These are phyloP conservation scores for Leccinum insigne DNA, from an alignment of 1,284 basidiomycete genomes.

Conservation along the genomic window DNA sequence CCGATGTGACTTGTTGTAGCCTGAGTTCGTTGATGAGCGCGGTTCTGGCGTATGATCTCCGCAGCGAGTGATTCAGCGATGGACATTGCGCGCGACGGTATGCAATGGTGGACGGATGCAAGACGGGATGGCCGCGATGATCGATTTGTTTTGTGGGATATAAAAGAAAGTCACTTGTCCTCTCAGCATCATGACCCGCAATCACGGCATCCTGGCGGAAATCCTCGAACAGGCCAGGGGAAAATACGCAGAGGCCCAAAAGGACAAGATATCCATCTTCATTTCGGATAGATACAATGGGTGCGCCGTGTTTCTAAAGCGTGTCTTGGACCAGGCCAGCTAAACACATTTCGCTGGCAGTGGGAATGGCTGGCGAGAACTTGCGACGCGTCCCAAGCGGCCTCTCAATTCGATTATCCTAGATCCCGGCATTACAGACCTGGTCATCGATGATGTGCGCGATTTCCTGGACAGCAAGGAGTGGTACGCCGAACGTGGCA, in stretches of 20 bases:
- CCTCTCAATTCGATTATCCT: conserved; percentile 65
- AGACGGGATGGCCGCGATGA: too few relatives aligned
- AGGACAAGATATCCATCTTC: conserved; percentile 56
- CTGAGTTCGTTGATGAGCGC: conserved; percentile 60
- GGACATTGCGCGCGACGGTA: too few relatives aligned
- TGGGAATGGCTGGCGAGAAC: conserved; percentile 47
- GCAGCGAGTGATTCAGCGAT: conserved; percentile 32
- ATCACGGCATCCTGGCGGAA: conserved; percentile 46
- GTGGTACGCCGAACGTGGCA: conserved; percentile 69
- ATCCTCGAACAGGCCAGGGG: conserved; percentile 59
- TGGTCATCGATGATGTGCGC: conserved; percentile 62
- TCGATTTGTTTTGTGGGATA: too few relatives aligned
- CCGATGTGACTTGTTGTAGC: conserved; percentile 44
- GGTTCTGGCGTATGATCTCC: conserved; percentile 54
- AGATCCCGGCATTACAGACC: conserved; percentile 63
- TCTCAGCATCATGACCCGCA: conserved; percentile 51
- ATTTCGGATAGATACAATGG: conserved; percentile 49
- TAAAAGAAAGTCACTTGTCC: conserved; percentile 1
- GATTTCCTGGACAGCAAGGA: conserved; percentile 65
- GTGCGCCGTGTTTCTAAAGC: conserved; percentile 27
- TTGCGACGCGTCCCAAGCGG: conserved; percentile 62
- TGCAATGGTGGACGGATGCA: too few relatives aligned
- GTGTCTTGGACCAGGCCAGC: not conserved
- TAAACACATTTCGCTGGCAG: conserved; percentile 13
- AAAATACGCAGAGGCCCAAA: conserved; percentile 49